Conservation (phyloP, 306 rosid genomes). For the Castanea sativa region DNA sequence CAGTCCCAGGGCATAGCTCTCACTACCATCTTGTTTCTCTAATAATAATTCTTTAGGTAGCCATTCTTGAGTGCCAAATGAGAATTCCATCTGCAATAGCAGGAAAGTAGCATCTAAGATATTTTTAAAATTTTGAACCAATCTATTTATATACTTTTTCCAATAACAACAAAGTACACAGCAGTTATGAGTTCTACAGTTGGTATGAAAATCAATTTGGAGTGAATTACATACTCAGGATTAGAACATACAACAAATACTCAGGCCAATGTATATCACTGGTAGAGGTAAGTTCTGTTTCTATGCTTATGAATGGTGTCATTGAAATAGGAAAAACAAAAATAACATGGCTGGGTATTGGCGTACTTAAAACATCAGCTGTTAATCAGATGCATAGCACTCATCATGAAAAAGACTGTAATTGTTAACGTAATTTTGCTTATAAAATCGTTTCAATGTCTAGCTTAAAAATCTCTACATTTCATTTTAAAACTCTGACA, state of each 20-base stretch:
- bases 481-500: not conserved
- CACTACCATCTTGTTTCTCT: constrained; percentile 35
- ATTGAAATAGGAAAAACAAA: not conserved
- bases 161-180: not conserved
- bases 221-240: not conserved
- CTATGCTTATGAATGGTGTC: too few relatives aligned
- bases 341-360: not conserved
- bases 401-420: not conserved
- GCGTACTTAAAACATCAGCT: not conserved
- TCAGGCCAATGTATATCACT: too few relatives aligned
- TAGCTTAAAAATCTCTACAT: not conserved
- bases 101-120: constrained; percentile 12
- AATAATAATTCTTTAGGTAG: constrained; percentile 52
- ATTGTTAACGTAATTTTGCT: not conserved
- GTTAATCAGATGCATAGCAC: not conserved
- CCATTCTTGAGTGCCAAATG: constrained; percentile 83
- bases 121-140: not conserved
- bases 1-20: constrained; percentile 40
- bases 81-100: constrained; percentile 85
- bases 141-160: not conserved
- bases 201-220: not conserved
- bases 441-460: not conserved
- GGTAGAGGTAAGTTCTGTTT: too few relatives aligned
- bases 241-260: not conserved
- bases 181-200: not conserved